These are phyloP conservation scores for Euphorbia celastroides DNA, from an alignment of 441 rosid genomes.

Conservation along the genomic window DNA sequence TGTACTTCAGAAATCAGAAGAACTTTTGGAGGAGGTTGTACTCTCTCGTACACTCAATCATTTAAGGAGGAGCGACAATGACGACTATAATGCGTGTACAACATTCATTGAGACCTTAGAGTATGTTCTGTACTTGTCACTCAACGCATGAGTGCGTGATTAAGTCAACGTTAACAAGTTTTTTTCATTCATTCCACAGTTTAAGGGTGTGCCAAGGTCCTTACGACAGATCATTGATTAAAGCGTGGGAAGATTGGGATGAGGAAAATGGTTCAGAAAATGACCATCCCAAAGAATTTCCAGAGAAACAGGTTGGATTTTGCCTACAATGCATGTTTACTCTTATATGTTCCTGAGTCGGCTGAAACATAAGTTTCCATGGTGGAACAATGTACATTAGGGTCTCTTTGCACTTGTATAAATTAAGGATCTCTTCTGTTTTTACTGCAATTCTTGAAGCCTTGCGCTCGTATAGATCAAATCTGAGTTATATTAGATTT, in stretches of 20 bases:
- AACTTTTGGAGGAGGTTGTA: conserved; percentile 82
- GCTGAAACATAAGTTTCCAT: no score
- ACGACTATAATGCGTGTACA: conserved; percentile 46
- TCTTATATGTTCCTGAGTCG: background rate
- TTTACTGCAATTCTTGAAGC: background rate
- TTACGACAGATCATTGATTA: conserved; percentile 58
- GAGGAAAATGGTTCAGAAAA: conserved; percentile 73
- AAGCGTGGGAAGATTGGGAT: conserved; percentile 98
- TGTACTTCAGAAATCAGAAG: conserved; percentile 81
- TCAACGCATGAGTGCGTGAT: background rate
- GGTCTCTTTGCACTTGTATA: no score
- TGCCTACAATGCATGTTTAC: conserved; percentile 2
- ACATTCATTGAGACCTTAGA: conserved; percentile 70
- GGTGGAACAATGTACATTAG: background rate
- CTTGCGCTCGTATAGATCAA: background rate
- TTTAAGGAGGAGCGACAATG: conserved; percentile 37
- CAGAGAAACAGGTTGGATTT: conserved; percentile 66
- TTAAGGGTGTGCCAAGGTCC: conserved; percentile 81
- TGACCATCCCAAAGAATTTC: conserved; percentile 81
- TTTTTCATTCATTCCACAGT: conserved; percentile 35
- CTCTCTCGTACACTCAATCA: conserved; percentile 77
- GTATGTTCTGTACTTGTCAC: conserved; percentile 42
- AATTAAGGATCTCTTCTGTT: background rate
- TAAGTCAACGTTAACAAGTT: background rate
- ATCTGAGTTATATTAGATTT: background rate